These are phyloP conservation scores for Citrus australasica DNA, from an alignment of 345 rosid genomes.

Conservation along the genomic window DNA sequence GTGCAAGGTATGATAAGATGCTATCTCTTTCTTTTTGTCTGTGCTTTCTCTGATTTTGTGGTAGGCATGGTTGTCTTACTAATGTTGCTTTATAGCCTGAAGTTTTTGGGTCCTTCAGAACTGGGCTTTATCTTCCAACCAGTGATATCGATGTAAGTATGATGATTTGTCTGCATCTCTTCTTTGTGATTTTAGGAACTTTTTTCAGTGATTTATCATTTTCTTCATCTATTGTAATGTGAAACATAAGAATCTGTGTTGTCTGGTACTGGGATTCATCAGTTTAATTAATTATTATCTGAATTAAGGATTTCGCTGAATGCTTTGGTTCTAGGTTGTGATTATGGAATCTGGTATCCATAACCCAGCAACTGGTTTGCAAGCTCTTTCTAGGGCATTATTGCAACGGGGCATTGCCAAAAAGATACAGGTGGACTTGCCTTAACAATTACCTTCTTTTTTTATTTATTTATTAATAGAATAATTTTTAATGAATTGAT, in stretches of 20 bases:
- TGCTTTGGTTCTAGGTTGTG: slow-evolving; percentile 54
- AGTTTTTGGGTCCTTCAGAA: slow-evolving; percentile 83
- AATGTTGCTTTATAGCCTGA: slow-evolving; percentile 51
- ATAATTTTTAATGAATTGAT: background rate
- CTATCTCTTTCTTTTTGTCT: slow-evolving; percentile 1
- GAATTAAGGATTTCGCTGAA: background rate
- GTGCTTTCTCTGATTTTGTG: background rate
- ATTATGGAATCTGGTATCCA: slow-evolving; percentile 70
- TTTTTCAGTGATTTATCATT: background rate
- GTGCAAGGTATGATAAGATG: slow-evolving; percentile 47
- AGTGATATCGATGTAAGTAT: slow-evolving; percentile 94
- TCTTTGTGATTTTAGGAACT: background rate
- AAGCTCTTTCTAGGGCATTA: slow-evolving; percentile 81
- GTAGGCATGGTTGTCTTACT: background rate
- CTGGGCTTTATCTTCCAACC: slow-evolving; percentile 89
- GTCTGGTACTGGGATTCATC: background rate
- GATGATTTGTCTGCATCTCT: background rate
- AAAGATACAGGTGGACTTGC: slow-evolving; percentile 57
- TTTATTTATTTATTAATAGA: background rate
- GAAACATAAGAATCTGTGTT: background rate
- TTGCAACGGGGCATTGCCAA: slow-evolving; percentile 78
- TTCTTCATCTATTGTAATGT: background rate
- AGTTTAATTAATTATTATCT: slow-evolving; percentile 3
- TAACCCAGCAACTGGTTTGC: slow-evolving; percentile 68
- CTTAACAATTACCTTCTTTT: background rate